These are phyloP conservation scores for Fusarium aywerte DNA, from an alignment of 2,329 filamentous ascomycete species.

Conservation along the genomic window DNA sequence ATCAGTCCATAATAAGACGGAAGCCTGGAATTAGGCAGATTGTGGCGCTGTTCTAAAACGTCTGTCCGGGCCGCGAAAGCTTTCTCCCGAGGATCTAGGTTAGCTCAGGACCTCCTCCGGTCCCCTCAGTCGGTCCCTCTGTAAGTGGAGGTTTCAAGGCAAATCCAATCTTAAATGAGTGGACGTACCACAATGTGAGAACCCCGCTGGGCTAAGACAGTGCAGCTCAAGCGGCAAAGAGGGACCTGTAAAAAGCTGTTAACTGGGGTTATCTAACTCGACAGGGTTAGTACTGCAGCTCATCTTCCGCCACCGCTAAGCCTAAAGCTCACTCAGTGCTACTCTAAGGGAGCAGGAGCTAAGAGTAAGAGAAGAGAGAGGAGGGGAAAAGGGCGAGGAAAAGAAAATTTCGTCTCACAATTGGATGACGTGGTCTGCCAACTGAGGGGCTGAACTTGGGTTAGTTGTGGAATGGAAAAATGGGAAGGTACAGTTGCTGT, in stretches of 20 bases:
- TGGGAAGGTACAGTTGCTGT: background rate
- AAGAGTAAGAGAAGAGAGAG: background rate
- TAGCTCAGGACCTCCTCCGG: no score
- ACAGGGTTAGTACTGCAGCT: background rate
- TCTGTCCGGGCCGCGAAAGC: background rate
- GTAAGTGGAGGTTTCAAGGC: background rate
- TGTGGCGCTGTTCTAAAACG: no score
- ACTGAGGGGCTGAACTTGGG: background rate
- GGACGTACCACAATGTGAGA: background rate
- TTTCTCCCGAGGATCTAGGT: no score
- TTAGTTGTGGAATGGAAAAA: background rate
- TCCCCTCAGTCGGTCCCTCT: no score
- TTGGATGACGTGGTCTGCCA: constrained; percentile 3
- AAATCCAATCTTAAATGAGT: constrained; percentile 8
- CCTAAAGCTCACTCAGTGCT: background rate
- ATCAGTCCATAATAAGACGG: no score
- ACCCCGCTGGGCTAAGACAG: background rate
- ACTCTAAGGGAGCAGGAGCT: constrained; percentile 2
- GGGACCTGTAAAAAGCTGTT: background rate
- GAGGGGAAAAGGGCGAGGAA: background rate
- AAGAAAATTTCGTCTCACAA: background rate
- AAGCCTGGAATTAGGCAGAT: no score
- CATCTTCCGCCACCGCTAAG: constrained; percentile 4
- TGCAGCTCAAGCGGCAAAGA: background rate
- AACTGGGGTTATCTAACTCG: background rate